Conservation (phyloP, 805 yeast genomes). For the Zygosaccharomyces siamensis region DNA sequence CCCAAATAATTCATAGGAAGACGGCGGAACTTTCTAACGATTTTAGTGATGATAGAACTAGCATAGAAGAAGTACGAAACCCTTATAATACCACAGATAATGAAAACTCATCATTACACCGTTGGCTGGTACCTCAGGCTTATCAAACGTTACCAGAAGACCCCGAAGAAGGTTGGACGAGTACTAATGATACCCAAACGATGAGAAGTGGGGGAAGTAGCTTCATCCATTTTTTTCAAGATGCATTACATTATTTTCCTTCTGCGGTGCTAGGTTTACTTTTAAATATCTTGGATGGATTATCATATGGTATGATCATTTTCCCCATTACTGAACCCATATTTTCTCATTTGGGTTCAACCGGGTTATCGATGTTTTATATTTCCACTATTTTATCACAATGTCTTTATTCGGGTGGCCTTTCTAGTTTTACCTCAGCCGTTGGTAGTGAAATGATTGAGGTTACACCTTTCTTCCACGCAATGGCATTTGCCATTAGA, state of each 20-base stretch:
- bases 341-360: constrained; percentile 75
- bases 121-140: constrained; percentile 1
- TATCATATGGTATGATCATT: constrained; percentile 96
- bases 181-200: not conserved
- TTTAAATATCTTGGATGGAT: constrained; percentile 83
- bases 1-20: constrained; percentile 30
- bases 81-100: not conserved
- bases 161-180: not conserved
- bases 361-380: constrained; percentile 92
- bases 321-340: constrained; percentile 83
- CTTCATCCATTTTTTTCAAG: constrained; percentile 1
- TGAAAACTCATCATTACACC: constrained; percentile 1
- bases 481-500: constrained; percentile 79
- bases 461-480: constrained; percentile 96
- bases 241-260: constrained; percentile 43
- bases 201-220: not conserved
- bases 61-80: constrained; percentile 2
- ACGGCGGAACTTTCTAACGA: constrained; percentile 33
- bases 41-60: constrained; percentile 19
- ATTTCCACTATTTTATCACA: constrained; percentile 88
- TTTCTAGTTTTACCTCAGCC: constrained; percentile 84
- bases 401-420: constrained; percentile 81
- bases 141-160: constrained; percentile 2
- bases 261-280: constrained; percentile 82
- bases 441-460: constrained; percentile 98